These are phyloP conservation scores for Paraphoma sp. DNA, from an alignment of 2,329 filamentous ascomycete species.

Conservation along the genomic window DNA sequence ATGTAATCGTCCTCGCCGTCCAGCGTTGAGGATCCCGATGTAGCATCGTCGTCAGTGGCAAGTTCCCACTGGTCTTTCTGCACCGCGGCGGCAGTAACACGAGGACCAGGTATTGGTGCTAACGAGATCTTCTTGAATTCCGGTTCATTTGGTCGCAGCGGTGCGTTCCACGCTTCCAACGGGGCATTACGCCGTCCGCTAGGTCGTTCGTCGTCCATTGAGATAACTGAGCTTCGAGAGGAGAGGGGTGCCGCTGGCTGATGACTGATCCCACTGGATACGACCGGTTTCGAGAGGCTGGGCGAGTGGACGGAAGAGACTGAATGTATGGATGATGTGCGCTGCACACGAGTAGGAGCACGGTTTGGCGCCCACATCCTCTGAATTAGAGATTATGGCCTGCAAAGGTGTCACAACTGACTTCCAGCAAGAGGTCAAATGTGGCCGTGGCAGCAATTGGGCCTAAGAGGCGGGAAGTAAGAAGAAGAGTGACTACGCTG, in stretches of 20 bases:
- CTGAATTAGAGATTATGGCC: not conserved
- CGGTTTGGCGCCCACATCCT: slow-evolving; percentile 45
- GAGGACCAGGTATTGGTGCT: not conserved
- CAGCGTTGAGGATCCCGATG: slow-evolving; percentile 43
- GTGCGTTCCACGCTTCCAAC: not conserved
- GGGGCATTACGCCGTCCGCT: no score
- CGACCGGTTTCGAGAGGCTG: slow-evolving; percentile 26
- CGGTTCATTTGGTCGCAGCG: not conserved
- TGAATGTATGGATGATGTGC: slow-evolving; percentile 40
- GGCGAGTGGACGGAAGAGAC: slow-evolving; percentile 37
- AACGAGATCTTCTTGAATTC: not conserved
- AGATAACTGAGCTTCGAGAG: not conserved
- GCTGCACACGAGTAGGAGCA: slow-evolving; percentile 28
- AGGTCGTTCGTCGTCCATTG: not conserved
- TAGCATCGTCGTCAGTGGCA: slow-evolving; percentile 39
- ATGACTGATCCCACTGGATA: not conserved
- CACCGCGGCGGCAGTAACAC: not conserved
- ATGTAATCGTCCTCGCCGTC: slow-evolving; percentile 39
- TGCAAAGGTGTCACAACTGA: no score
- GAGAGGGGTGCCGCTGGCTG: slow-evolving; percentile 2
- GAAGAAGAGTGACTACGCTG: no score
- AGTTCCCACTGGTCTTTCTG: slow-evolving; percentile 8
- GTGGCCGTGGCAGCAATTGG: no score
- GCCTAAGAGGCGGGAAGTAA: no score
- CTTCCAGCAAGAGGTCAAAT: no score